Percentiles rank a stretch among this genome's conserved stretches.
Conservation (phyloP, 495 filamentous ascomycete species). For the Emericellopsis terricola region DNA sequence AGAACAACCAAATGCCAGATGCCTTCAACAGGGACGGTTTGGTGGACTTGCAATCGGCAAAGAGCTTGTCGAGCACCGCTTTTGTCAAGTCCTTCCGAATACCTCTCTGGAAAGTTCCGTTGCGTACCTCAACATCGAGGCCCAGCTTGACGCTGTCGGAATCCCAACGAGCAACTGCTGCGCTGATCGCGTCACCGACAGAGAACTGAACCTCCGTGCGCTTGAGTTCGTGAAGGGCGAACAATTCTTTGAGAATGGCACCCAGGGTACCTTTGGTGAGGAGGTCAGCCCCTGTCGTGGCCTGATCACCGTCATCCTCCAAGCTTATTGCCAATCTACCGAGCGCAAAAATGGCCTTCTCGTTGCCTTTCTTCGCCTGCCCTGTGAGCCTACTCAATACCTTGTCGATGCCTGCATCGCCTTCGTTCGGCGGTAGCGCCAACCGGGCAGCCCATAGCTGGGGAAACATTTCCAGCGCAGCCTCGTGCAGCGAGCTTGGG, state of each 20-base stretch:
- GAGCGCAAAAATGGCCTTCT: conserved; percentile 58
- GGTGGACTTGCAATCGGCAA: conserved; percentile 55
- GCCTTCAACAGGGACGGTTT: conserved; percentile 81
- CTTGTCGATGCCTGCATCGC: conserved; percentile 7
- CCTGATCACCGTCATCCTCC: conserved; percentile 3
- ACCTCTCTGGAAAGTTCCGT: conserved; percentile 10
- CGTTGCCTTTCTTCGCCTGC: conserved; percentile 62
- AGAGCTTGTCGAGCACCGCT: conserved; percentile 43
- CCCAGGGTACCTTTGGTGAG: conserved; percentile 12
- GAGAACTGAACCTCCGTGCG: conserved; percentile 77
- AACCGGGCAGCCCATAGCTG: conserved; percentile 58
- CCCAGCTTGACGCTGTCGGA: conserved; percentile 31
- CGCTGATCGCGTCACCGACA: conserved; percentile 69
- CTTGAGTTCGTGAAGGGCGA: conserved; percentile 61
- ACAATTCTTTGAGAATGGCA: conserved; percentile 42
- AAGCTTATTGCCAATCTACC: conserved; percentile 46
- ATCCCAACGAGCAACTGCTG: conserved; percentile 62
- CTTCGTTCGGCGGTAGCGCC: conserved; percentile 8
- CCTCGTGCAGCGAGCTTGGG: conserved; percentile 14
- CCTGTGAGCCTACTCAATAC: conserved; percentile 40
- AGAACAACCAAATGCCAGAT: conserved; percentile 83
- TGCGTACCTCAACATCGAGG: conserved; percentile 22
- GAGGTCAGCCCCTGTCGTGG: conserved; percentile 2
- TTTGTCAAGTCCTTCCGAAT: conserved; percentile 31
- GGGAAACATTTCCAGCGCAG: conserved; percentile 44